These are phyloP conservation scores for Phlebopus sp. DNA, from an alignment of 1,284 basidiomycete genomes.

Conservation along the genomic window DNA sequence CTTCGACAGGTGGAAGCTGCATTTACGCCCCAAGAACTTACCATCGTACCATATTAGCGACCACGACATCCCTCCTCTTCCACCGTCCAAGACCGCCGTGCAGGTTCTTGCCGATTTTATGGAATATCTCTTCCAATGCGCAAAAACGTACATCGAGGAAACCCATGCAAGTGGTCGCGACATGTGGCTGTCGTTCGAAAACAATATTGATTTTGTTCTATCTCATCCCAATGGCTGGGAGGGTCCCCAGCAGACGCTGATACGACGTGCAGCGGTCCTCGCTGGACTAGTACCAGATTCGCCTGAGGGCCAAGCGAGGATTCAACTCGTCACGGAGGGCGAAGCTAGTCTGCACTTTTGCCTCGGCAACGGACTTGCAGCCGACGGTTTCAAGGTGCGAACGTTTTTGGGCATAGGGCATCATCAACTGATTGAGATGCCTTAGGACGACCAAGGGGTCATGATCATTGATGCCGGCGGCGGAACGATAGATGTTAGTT, in stretches of 20 bases:
- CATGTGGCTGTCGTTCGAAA: conserved; percentile 35
- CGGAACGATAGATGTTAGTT: conserved; percentile 43
- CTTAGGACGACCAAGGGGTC: conserved; percentile 36
- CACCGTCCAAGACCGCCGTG: conserved; percentile 37
- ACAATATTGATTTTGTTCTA: conserved; percentile 33
- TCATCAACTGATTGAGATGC: background rate
- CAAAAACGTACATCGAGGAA: conserved; percentile 37
- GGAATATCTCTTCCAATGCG: conserved; percentile 38
- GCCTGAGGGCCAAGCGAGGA: conserved; percentile 34
- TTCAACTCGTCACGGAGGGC: conserved; percentile 50
- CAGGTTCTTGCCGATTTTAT: conserved; percentile 50
- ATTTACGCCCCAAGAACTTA: conserved; percentile 30
- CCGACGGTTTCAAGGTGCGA: conserved; percentile 38
- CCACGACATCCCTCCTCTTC: conserved; percentile 38
- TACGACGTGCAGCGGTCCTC: conserved; percentile 36
- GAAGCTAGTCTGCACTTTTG: conserved; percentile 51
- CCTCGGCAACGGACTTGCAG: conserved; percentile 37
- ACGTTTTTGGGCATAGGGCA: background rate
- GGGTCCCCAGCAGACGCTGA: conserved; percentile 36
- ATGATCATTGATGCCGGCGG: conserved; percentile 53
- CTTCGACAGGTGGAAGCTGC: conserved; percentile 35
- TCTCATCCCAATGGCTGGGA: conserved; percentile 47
- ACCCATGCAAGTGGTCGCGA: conserved; percentile 34
- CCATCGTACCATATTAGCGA: conserved; percentile 19
- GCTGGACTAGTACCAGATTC: conserved; percentile 37